Percentiles rank a stretch among this genome's conserved stretches.
phyloP scores from a whole-genome alignment of 345 rosid species.

The Clarkia xantiana region DNA sequence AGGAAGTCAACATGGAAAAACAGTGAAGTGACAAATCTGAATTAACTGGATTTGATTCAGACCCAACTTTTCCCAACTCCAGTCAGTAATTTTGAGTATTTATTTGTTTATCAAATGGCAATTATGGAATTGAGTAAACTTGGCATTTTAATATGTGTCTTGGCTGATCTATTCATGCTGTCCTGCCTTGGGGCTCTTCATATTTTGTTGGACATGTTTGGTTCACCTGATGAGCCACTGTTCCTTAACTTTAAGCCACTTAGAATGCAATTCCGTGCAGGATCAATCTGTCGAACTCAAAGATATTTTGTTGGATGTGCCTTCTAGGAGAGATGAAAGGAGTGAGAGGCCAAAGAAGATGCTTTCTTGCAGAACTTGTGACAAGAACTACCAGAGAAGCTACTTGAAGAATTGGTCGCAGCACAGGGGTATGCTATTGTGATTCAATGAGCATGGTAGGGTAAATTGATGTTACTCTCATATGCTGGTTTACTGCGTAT shows the following conservation, averaged over 20 bases:
- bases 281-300: slow-evolving; percentile 29
- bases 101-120: too few species aligned
- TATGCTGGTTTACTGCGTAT: slow-evolving; percentile 37
- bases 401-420: slow-evolving; percentile 86
- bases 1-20: too few species aligned
- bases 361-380: slow-evolving; percentile 78
- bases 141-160: neutral
- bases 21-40: too few species aligned
- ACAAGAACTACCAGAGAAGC: slow-evolving; percentile 86
- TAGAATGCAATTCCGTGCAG: slow-evolving; percentile 13
- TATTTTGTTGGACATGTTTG: slow-evolving; percentile 52
- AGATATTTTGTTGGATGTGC: slow-evolving; percentile 74
- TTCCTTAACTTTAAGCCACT: too few species aligned
- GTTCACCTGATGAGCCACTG: slow-evolving; percentile 34
- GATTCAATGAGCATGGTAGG: slow-evolving; percentile 4
- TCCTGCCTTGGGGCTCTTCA: slow-evolving; percentile 50
- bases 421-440: slow-evolving; percentile 59
- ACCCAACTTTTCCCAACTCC: too few species aligned
- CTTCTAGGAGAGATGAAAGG: slow-evolving; percentile 69
- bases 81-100: too few species aligned
- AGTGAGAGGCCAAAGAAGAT: slow-evolving; percentile 78
- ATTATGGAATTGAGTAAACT: too few species aligned
- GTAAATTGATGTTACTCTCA: slow-evolving; percentile 12
- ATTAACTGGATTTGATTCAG: too few species aligned
- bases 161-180: neutral